phyloP scores from a whole-genome alignment of 1,284 basidiomycete genomes.

The Tetrapyrgos nigripes region DNA sequence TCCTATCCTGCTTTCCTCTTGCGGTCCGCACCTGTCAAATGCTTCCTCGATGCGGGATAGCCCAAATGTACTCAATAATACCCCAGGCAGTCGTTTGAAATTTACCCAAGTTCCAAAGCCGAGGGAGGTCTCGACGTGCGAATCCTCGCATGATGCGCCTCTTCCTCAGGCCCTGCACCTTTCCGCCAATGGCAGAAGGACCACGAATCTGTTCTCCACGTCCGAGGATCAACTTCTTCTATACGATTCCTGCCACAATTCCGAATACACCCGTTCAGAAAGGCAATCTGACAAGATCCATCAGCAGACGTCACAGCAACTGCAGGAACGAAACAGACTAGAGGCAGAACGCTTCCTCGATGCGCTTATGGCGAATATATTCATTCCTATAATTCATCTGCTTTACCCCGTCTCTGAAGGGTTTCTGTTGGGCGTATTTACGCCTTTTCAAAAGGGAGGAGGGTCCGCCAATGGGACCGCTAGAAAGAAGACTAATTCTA shows the following conservation, averaged over 20 bases:
- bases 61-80: too few relatives aligned
- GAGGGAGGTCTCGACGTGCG: too few relatives aligned
- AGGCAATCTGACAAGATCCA: not conserved
- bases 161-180: too few relatives aligned
- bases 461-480: too few relatives aligned
- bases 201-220: not conserved
- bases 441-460: not conserved
- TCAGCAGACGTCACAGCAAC: too few relatives aligned
- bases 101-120: too few relatives aligned
- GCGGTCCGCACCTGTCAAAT: too few relatives aligned
- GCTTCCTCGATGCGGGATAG: too few relatives aligned
- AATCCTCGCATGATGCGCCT: too few relatives aligned
- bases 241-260: not conserved
- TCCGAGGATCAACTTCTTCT: conserved; percentile 15
- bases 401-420: not conserved
- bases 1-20: conserved; percentile 11
- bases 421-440: not conserved
- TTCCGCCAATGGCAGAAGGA: not conserved
- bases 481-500: too few relatives aligned
- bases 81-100: too few relatives aligned
- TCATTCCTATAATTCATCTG: not conserved
- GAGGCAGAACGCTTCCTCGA: not conserved
- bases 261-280: not conserved
- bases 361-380: not conserved
- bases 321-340: too few relatives aligned